Percentiles rank a stretch among this genome's conserved stretches.
Conservation (phyloP, 208 protist genomes). For the Strigomonas culicis region DNA sequence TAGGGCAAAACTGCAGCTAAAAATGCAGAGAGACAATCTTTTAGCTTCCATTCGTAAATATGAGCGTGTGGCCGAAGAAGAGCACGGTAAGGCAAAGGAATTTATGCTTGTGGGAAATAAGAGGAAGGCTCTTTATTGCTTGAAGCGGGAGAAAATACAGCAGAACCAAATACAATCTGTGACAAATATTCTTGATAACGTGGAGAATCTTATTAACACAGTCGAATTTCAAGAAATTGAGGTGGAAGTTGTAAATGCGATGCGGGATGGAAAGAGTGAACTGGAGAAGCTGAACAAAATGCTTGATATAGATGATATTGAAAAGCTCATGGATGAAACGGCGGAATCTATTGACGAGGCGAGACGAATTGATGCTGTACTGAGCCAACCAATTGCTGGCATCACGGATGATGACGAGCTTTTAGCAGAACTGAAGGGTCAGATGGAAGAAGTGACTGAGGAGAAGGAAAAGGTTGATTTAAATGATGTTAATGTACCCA, state of each 20-base stretch:
- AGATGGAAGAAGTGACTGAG: constrained; percentile 12
- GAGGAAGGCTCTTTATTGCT: constrained; percentile 71
- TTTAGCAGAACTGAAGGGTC: constrained; percentile 37
- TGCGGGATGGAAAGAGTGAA: constrained; percentile 70
- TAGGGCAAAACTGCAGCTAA: constrained; percentile 71
- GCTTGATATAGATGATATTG: constrained; percentile 82
- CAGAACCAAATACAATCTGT: constrained; percentile 48
- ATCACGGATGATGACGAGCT: constrained; percentile 61
- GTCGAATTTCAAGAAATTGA: constrained; percentile 79
- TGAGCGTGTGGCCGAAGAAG: constrained; percentile 41
- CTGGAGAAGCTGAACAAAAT: constrained; percentile 75
- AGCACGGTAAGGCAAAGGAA: constrained; percentile 62
- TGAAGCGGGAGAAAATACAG: constrained; percentile 71
- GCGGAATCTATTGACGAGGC: constrained; percentile 71
- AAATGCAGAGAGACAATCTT: constrained; percentile 77
- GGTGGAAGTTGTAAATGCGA: constrained; percentile 53
- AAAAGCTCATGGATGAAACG: constrained; percentile 71
- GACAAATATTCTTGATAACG: constrained; percentile 73
- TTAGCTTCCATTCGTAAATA: constrained; percentile 60
- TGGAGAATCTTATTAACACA: constrained; percentile 70
- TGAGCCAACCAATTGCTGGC: constrained; percentile 42
- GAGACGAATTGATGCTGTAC: constrained; percentile 55
- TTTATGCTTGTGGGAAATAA: constrained; percentile 66
- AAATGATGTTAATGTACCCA: constrained; percentile 23
- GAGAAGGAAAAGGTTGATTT: constrained; percentile 19